These are phyloP conservation scores for Suhomyces chickasaworum DNA, from an alignment of 1,139 yeast species.

Conservation along the genomic window DNA sequence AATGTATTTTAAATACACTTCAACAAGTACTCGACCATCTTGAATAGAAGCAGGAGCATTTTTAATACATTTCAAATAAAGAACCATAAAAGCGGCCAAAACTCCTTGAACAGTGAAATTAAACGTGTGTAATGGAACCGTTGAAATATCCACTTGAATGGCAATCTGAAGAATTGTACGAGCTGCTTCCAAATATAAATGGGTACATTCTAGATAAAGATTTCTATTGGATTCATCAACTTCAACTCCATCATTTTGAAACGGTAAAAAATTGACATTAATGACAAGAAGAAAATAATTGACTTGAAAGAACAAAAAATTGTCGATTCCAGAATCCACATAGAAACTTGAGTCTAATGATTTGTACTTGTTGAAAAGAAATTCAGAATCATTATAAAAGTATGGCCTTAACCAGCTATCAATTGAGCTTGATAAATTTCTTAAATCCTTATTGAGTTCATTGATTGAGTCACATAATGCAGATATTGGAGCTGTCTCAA, in stretches of 20 bases:
- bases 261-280: constrained; percentile 34
- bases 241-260: constrained; percentile 18
- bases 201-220: constrained; percentile 23
- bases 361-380: constrained; percentile 3
- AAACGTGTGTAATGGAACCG: constrained; percentile 26
- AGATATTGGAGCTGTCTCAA: constrained; percentile 1
- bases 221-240: constrained; percentile 20
- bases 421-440: constrained; percentile 4
- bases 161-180: constrained; percentile 35
- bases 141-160: constrained; percentile 22
- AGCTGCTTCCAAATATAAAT: constrained; percentile 33
- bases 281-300: constrained; percentile 37
- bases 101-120: constrained; percentile 39
- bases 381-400: constrained; percentile 7
- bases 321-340: constrained; percentile 16
- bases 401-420: constrained; percentile 4
- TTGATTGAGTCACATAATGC: not conserved
- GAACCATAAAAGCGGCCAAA: constrained; percentile 29
- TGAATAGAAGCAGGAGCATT: not conserved
- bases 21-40: constrained; percentile 2
- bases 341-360: not conserved
- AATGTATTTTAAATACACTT: not conserved
- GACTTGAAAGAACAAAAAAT: constrained; percentile 27
- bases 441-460: constrained; percentile 3
- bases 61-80: not conserved